Percentiles rank a stretch among this genome's conserved stretches.
Evolutionary conservation across 306 rosid genomes (phyloP).

Genomic region (Rosa chinensis): DNA sequence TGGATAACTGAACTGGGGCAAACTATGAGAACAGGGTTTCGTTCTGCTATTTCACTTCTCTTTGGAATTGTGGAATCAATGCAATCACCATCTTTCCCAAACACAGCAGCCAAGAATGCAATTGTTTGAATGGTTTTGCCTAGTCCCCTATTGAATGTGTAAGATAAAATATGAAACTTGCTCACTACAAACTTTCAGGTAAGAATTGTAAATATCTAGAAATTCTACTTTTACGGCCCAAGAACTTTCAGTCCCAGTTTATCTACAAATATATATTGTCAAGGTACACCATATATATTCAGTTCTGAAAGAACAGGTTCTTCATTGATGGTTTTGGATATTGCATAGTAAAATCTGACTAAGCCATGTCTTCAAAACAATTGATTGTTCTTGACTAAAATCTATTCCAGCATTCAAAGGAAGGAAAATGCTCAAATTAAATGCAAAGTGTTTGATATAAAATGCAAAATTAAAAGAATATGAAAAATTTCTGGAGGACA

Average conservation of each 20-base stretch:
- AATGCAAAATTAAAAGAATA: background rate
- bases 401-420: background rate
- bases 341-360: background rate
- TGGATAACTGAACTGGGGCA: conserved; percentile 87
- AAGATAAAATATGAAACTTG: conserved; percentile 24
- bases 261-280: too few relatives aligned
- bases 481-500: background rate
- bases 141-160: conserved; percentile 72
- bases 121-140: conserved; percentile 95
- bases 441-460: background rate
- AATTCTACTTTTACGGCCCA: background rate
- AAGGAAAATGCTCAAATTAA: conserved; percentile 3
- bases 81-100: conserved; percentile 59
- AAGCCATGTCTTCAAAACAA: background rate
- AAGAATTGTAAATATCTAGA: background rate
- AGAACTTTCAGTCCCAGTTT: background rate
- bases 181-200: conserved; percentile 11
- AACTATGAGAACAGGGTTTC: conserved; percentile 70
- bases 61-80: conserved; percentile 18
- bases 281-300: too few relatives aligned
- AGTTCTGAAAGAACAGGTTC: background rate
- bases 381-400: background rate
- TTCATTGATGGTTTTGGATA: background rate
- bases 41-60: conserved; percentile 39
- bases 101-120: conserved; percentile 90